Percentiles rank a stretch among this genome's conserved stretches.
Conservation (phyloP, 768 basidiomycete genomes). For the Paxillus ammoniavirescens region DNA sequence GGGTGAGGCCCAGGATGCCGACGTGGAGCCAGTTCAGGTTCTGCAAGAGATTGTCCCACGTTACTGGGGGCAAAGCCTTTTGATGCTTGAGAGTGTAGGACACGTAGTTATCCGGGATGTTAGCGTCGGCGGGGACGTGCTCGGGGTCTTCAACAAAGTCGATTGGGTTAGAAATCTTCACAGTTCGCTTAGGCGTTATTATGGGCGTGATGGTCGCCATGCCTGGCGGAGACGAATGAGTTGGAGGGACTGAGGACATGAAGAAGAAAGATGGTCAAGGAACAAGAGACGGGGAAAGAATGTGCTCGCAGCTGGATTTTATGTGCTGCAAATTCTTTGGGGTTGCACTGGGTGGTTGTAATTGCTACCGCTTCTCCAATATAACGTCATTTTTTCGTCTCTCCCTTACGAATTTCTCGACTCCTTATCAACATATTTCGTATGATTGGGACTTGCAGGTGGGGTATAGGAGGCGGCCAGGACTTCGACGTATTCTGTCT, state of each 20-base stretch:
- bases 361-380: slow-evolving; percentile 20
- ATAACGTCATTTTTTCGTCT: not conserved
- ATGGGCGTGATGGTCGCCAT: slow-evolving; percentile 10
- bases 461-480: too few species aligned
- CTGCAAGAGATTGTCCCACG: slow-evolving; percentile 52
- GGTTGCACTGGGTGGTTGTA: slow-evolving; percentile 10
- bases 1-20: slow-evolving; percentile 69
- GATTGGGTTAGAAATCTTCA: slow-evolving; percentile 1
- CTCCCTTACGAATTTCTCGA: not conserved
- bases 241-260: slow-evolving; percentile 29
- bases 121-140: slow-evolving; percentile 45
- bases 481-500: too few species aligned
- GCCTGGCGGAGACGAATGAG: slow-evolving; percentile 14
- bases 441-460: too few species aligned
- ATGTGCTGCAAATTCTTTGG: slow-evolving; percentile 34
- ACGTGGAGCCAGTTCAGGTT: slow-evolving; percentile 81
- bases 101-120: slow-evolving; percentile 84
- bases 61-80: slow-evolving; percentile 67
- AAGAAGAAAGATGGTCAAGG: slow-evolving; percentile 20
- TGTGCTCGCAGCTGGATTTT: slow-evolving; percentile 15
- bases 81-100: slow-evolving; percentile 66
- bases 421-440: too few species aligned
- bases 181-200: slow-evolving; percentile 5
- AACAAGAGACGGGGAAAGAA: slow-evolving; percentile 11
- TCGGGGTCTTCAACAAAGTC: slow-evolving; percentile 28